These are phyloP conservation scores for Diaporthe capsici DNA, from an alignment of 2,329 filamentous ascomycete genomes.

Conservation along the genomic window DNA sequence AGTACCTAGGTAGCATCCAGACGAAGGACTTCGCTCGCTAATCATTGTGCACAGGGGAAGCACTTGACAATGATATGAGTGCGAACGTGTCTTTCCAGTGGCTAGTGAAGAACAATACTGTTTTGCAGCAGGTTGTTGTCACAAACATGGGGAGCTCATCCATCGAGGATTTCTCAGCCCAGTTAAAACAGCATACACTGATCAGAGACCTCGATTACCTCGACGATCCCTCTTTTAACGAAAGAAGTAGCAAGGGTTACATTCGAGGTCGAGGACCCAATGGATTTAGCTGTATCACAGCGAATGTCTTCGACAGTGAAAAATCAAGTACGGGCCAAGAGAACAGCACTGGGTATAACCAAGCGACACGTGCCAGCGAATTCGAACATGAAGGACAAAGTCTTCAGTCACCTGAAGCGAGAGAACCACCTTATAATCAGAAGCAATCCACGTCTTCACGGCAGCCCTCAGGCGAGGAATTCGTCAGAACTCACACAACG, in stretches of 20 bases:
- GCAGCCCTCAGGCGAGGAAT: no score
- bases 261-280: background rate
- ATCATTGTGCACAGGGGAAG: background rate
- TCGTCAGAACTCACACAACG: no score
- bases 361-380: no score
- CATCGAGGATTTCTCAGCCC: background rate
- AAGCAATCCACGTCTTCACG: no score
- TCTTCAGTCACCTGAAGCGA: no score
- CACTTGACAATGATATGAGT: no score
- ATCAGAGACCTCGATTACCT: constrained; percentile 17
- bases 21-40: background rate
- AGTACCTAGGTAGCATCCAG: no score
- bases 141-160: background rate
- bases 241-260: background rate
- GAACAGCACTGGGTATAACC: no score
- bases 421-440: no score
- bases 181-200: background rate
- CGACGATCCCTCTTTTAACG: background rate
- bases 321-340: background rate
- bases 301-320: background rate
- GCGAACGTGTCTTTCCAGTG: background rate
- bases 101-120: constrained; percentile 2
- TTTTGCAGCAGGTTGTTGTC: constrained; percentile 17
- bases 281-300: background rate
- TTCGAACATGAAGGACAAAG: no score